Base-by-base conservation (phyloP, 345 rosid species). In the Hibiscus trionum region DNA sequence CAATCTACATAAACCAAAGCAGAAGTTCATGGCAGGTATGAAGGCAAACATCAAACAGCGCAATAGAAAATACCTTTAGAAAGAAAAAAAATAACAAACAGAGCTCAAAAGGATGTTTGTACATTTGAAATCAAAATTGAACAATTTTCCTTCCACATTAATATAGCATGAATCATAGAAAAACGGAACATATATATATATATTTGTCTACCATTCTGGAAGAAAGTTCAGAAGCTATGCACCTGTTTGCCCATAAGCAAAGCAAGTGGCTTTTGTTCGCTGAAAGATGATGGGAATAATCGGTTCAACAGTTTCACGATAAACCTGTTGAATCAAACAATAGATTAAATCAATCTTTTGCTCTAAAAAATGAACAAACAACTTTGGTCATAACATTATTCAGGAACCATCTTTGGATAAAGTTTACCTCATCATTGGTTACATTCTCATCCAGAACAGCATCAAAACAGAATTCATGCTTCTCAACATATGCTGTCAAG, bases 241-340 rank as follows among this genome's bases (percentile, higher is more conserved):
- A 95, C 99, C 99, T 90, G 99, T 95, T 82, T 95, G 99, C 74
- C 98, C 99, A 87, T 95, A 95, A 16, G 99, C 99, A 85, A 95
- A 95, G 88, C 99, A 95, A 7, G 99, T 95, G 70, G 99, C 98
- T 83, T 95, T 95, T 72, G 94, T 92, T 79, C 96, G 84, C 81
- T 88, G 91, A 80, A 95, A 95, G 65, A 95, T 90, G 66, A 71
- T 85, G 66, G 99, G 98, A 70, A 92, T 90, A 71, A 95, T 90
- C 61, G 99, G 99, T 83, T 89, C 91, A 61, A 92, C 91, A 6
- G 99, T 92, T 47, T 64, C 91, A 59, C 86, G 87, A 81, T 95
- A 92, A 60, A 95, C 97, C 99, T 92, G 88, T 76, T 58, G 27
- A 75, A 81, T 55, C n/a, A 75, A 75, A 44, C 27, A 75, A 21